Evolutionary conservation across 129 eudicot genomes (phyloP).

Genomic region (Logfia minima): DNA sequence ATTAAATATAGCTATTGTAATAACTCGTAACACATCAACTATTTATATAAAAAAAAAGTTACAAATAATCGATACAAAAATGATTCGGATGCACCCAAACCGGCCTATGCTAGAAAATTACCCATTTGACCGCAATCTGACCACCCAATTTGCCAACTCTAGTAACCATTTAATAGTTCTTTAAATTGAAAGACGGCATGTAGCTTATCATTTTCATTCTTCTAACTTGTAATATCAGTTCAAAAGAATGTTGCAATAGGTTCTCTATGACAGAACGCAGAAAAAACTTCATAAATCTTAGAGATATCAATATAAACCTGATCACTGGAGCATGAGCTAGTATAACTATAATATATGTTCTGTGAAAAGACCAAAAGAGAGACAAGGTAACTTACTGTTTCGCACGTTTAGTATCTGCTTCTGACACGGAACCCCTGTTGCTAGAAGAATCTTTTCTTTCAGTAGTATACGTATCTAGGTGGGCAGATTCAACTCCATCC

Average conservation of each 20-base stretch:
- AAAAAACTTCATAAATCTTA: neutral
- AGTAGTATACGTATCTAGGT: conserved; percentile 49
- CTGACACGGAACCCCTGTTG: conserved; percentile 54
- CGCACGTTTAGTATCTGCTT: conserved; percentile 81
- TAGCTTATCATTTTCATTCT: neutral
- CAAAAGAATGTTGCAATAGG: neutral
- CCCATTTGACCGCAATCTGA: neutral
- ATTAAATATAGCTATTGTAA: neutral
- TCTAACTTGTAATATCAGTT: neutral
- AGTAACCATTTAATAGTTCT: neutral
- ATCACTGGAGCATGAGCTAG: conserved; percentile 9
- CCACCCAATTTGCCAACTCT: neutral
- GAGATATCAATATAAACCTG: neutral
- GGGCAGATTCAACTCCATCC: conserved; percentile 52
- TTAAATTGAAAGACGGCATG: neutral
- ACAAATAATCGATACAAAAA: neutral
- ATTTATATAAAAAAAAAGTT: too few relatives aligned
- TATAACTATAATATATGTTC: neutral
- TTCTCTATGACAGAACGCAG: too few relatives aligned
- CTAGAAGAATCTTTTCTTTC: conserved; percentile 64
- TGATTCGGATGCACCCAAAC: neutral
- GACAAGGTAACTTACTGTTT: conserved; percentile 63
- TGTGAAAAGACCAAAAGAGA: neutral
- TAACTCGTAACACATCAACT: too few relatives aligned
- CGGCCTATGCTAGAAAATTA: neutral